Base-by-base conservation (phyloP, 176 grass and related monocot species). In the Eleusine coracana region DNA sequence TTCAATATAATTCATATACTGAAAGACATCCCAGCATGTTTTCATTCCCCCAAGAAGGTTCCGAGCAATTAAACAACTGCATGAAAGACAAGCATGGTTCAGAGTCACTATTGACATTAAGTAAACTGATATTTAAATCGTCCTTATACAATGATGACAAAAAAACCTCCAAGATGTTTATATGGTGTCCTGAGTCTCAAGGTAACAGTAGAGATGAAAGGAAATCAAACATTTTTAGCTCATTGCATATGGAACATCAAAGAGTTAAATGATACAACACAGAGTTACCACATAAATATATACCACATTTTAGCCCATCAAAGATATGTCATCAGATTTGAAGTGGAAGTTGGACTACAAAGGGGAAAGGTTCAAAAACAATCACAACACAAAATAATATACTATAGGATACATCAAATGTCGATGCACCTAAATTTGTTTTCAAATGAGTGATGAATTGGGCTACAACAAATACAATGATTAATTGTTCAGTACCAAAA, bases 31-130 rank as follows among this genome's bases (percentile, higher is more conserved):
- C 56, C 68, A 83, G 84, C 96, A 98, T 62, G 96, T 98, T 89
- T 95, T 98, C 92, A 98, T 93, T 89, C 96, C 92, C 77, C 86
- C 82, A 78, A 98, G 88, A 86, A 98, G 92, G 82, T 93, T 98
- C 74, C 91, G 84, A 75, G 96, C 84, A 88, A 98, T 98, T 70
- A 88, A 86, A 84, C 96, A 98, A 69, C 96, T 98, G 87, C 70
- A 70, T 55, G 28, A 85, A 76, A 68, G 41, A 40, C 31, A 91
- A 87, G 60, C 54, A 85, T 79, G 39, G 23, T 81, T 87, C 31
- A 87, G 66, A 69, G 29, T 59, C 58, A 34, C 41, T 82, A 70
- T 66, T 75, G 8, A 61, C 77, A 61, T 41, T 77, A 60, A 34
- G n/a, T 62, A 60, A 86, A 73, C 51, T 60, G 82, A 60, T 46